These are phyloP conservation scores for Seminavis robusta DNA, from an alignment of 108 stramenopile species.

Conservation along the genomic window DNA sequence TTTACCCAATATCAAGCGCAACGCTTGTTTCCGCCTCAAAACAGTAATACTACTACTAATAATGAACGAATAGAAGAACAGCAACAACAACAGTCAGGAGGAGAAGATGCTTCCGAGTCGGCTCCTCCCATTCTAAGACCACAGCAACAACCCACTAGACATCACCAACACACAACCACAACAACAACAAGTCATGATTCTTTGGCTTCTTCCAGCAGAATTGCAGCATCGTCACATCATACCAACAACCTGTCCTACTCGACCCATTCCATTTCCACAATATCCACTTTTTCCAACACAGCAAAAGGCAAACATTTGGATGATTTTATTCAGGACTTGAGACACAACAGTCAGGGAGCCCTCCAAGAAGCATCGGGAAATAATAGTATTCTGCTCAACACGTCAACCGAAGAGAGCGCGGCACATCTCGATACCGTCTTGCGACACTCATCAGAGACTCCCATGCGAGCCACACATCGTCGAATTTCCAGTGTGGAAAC, in stretches of 20 bases:
- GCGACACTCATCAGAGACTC: slow-evolving; percentile 2
- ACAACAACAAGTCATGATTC: neutral
- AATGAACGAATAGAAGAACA: neutral
- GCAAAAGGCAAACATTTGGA: slow-evolving; percentile 24
- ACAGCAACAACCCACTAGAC: neutral
- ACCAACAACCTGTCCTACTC: neutral
- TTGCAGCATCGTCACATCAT: neutral
- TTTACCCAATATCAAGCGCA: neutral
- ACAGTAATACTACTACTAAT: neutral
- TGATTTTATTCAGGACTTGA: slow-evolving; percentile 29
- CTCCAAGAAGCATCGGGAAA: slow-evolving; percentile 24
- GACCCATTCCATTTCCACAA: slow-evolving; percentile 9
- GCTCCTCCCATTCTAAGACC: too few relatives aligned
- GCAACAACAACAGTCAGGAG: neutral
- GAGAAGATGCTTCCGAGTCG: too few relatives aligned
- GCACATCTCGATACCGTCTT: slow-evolving; percentile 16
- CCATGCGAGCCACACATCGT: neutral
- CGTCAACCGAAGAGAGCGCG: too few relatives aligned
- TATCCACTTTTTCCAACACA: slow-evolving; percentile 21
- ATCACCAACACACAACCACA: neutral
- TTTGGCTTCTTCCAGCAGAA: neutral
- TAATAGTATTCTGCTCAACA: too few relatives aligned
- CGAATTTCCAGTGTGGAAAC: slow-evolving; percentile 9
- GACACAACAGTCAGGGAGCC: slow-evolving; percentile 22
- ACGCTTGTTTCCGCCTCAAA: neutral